Evolutionary conservation across 257 asterid genomes (phyloP).

Genomic region (Solanum habrochaites): DNA sequence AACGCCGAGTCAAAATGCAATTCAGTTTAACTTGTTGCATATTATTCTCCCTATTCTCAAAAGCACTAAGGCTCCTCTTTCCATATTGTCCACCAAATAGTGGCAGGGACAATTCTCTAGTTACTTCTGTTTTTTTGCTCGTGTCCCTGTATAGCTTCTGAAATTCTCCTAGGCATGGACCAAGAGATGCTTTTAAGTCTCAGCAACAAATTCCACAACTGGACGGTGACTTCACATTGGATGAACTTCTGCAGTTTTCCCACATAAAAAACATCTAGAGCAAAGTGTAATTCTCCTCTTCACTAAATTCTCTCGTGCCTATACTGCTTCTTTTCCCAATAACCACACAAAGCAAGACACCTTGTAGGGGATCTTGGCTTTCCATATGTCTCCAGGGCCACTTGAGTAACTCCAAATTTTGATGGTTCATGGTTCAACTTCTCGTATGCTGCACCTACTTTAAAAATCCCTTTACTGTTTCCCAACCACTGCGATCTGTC

Average conservation of each 20-base stretch:
- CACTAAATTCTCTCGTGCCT: not conserved
- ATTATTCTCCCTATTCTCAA: too few species aligned
- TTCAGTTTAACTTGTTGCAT: too few species aligned
- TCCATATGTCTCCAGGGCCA: not conserved
- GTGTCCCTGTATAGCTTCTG: not conserved
- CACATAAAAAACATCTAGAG: not conserved
- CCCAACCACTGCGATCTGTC: not conserved
- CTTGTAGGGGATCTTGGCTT: not conserved
- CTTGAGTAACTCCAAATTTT: not conserved
- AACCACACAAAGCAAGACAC: not conserved
- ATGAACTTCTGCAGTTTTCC: not conserved
- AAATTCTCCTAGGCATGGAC: not conserved
- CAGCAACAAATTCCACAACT: not conserved
- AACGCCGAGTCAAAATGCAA: too few species aligned
- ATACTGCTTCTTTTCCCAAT: not conserved
- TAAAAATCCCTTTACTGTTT: not conserved
- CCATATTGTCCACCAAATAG: too few species aligned
- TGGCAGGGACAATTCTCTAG: not conserved
- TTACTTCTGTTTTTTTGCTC: not conserved
- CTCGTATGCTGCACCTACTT: not conserved
- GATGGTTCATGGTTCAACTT: not conserved
- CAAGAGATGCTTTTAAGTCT: not conserved
- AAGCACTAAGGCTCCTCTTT: too few species aligned
- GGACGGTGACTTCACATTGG: not conserved
- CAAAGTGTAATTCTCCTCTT: not conserved